Evolutionary conservation across 169 alveolate species (phyloP).

Genomic region (Babesia bovis): DNA sequence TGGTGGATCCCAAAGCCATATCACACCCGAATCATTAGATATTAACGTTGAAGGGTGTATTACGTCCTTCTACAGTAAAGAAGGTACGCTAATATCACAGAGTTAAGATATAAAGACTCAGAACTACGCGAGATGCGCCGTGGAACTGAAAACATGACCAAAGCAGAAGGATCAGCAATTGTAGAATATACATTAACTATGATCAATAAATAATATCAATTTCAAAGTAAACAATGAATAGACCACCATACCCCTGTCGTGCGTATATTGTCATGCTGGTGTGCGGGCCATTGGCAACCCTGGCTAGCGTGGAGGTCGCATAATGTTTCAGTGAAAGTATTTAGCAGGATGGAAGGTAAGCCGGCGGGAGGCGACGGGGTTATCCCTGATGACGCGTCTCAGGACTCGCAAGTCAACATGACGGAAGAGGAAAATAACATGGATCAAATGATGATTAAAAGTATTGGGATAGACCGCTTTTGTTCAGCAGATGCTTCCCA

Average conservation of each 20-base stretch:
- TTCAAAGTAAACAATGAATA: neutral
- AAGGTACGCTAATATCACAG: constrained; percentile 10
- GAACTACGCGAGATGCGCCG: constrained; percentile 30
- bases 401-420: neutral
- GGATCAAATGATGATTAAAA: neutral
- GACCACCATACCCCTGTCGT: neutral
- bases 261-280: neutral
- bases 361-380: neutral
- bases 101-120: neutral
- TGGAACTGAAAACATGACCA: neutral
- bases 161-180: constrained; percentile 7
- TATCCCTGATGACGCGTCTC: constrained; percentile 1
- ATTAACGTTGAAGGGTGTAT: constrained; percentile 14
- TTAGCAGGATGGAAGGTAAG: neutral
- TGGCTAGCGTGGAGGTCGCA: neutral
- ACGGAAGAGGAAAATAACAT: neutral
- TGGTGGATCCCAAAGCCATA: neutral
- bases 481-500: constrained; percentile 13
- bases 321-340: neutral
- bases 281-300: neutral
- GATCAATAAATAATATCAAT: neutral
- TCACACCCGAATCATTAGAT: neutral
- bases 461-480: constrained; percentile 8
- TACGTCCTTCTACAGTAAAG: constrained; percentile 29
- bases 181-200: constrained; percentile 13